phyloP scores from a whole-genome alignment of 148 eudicot genomes.

The Heliamphora exappendiculata region DNA sequence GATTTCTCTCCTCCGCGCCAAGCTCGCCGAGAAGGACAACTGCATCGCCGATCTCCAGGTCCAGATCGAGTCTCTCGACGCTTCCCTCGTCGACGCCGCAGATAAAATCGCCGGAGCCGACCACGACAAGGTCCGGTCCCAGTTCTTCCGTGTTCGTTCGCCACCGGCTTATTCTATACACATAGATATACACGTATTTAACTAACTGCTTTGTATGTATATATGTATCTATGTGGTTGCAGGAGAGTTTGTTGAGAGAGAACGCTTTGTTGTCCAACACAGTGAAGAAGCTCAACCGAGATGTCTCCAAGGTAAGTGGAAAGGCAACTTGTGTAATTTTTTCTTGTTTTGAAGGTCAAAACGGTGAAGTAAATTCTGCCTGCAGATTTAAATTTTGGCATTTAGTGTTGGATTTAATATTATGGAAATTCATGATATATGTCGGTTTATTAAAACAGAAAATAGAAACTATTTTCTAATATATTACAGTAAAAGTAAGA shows the following conservation, averaged over 20 bases:
- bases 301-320: slow-evolving; percentile 69
- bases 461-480: no score
- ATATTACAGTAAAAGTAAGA: no score
- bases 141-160: not conserved
- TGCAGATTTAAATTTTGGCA: not conserved
- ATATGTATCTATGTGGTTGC: slow-evolving; percentile 14
- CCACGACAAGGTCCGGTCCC: slow-evolving; percentile 48
- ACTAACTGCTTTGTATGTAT: not conserved
- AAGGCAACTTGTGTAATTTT: not conserved
- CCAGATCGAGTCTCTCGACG: slow-evolving; percentile 58
- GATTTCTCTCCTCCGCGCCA: slow-evolving; percentile 37
- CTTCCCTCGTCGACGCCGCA: slow-evolving; percentile 41
- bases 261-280: slow-evolving; percentile 51
- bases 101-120: slow-evolving; percentile 41
- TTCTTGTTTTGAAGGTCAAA: not conserved
- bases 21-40: slow-evolving; percentile 47
- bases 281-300: slow-evolving; percentile 78
- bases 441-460: no score
- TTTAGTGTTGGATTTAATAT: no score
- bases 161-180: not conserved
- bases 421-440: no score
- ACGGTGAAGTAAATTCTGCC: not conserved
- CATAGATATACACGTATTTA: not conserved
- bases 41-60: slow-evolving; percentile 46
- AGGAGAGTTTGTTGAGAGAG: slow-evolving; percentile 73